These are phyloP conservation scores for Amanita polypyramis DNA, from an alignment of 768 basidiomycete genomes.

Conservation along the genomic window DNA sequence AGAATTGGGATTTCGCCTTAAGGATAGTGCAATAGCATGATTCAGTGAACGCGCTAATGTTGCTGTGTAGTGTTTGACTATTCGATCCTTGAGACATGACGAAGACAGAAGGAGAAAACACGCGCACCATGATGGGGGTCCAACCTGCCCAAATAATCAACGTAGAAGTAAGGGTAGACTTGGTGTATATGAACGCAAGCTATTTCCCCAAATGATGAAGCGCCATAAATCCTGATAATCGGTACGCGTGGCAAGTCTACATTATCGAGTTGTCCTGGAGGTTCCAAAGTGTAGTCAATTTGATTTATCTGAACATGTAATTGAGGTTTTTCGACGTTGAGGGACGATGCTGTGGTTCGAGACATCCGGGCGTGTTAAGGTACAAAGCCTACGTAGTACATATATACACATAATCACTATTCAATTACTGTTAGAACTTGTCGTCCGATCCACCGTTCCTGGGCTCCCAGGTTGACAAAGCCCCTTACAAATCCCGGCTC, in stretches of 20 bases:
- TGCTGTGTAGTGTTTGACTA: conserved; percentile 67
- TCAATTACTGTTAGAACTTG: conserved; percentile 50
- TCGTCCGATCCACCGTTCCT: conserved; percentile 66
- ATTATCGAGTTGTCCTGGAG: conserved; percentile 57
- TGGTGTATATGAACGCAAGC: conserved; percentile 89
- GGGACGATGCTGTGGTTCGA: not conserved
- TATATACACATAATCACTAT: not conserved
- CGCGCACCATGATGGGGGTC: conserved; percentile 49
- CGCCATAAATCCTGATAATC: conserved; percentile 78
- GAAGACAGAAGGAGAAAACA: not conserved
- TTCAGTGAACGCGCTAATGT: conserved; percentile 71
- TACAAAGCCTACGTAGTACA: not conserved
- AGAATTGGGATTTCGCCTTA: conserved; percentile 61
- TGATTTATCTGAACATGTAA: conserved; percentile 38
- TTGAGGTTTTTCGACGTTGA: conserved; percentile 9
- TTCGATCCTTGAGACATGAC: conserved; percentile 2
- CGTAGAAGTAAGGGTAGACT: conserved; percentile 88
- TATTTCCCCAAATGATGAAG: conserved; percentile 65
- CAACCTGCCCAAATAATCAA: conserved; percentile 68
- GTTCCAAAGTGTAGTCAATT: conserved; percentile 54
- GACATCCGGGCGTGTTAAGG: not conserved
- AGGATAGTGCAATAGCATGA: conserved; percentile 73
- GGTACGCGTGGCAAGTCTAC: conserved; percentile 56
- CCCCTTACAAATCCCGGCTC: conserved; percentile 84
- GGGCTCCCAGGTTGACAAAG: conserved; percentile 51